Evolutionary conservation across 2,329 filamentous ascomycete species (phyloP).

Genomic region (Botrytis elliptica): DNA sequence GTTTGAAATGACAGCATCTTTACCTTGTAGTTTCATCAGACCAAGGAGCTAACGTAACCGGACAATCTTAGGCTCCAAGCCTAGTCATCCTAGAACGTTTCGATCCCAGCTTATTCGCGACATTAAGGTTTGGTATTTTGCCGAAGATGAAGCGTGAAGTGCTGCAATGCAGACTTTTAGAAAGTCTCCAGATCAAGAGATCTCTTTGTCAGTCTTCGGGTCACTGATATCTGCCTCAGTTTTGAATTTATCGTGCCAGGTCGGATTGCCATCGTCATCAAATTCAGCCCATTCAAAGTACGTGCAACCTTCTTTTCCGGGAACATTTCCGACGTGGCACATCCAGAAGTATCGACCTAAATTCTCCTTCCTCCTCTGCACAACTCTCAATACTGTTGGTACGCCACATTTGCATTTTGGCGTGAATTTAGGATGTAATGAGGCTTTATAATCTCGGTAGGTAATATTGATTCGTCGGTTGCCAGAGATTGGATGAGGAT

Average conservation of each 20-base stretch:
- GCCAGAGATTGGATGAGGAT: slow-evolving; percentile 79
- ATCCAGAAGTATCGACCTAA: slow-evolving; percentile 89
- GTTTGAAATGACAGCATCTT: neutral
- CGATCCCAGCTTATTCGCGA: neutral
- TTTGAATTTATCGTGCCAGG: slow-evolving; percentile 48
- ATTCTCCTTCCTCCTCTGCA: slow-evolving; percentile 74
- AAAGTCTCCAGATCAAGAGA: neutral
- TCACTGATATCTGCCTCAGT: neutral
- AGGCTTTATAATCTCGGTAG: slow-evolving; percentile 80
- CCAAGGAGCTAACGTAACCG: neutral
- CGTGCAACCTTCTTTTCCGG: slow-evolving; percentile 66
- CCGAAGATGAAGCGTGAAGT: neutral
- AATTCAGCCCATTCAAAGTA: slow-evolving; percentile 88
- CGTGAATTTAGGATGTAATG: slow-evolving; percentile 73
- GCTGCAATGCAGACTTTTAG: neutral
- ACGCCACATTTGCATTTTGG: slow-evolving; percentile 75
- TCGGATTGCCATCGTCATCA: slow-evolving; percentile 79
- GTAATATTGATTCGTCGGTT: slow-evolving; percentile 89
- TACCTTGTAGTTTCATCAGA: neutral
- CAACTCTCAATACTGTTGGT: slow-evolving; percentile 69
- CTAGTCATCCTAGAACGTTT: neutral
- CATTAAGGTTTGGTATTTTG: no score
- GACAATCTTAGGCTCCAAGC: no score
- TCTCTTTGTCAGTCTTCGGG: neutral
- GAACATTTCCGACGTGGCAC: slow-evolving; percentile 76